These are phyloP conservation scores for Phytophthora hybrid DNA, from an alignment of 352 stramenopile species.

Conservation along the genomic window DNA sequence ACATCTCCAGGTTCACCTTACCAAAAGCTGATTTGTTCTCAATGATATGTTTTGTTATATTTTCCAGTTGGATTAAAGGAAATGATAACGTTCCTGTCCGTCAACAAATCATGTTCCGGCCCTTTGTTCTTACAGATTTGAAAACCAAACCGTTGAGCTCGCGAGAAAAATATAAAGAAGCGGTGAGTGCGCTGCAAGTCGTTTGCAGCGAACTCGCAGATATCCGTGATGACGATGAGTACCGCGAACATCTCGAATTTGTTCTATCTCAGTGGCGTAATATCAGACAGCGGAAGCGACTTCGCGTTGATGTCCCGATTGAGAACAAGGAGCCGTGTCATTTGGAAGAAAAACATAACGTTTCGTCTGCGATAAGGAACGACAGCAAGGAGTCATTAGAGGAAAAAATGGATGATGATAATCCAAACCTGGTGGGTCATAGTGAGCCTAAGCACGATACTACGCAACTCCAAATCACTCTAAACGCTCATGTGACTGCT, in stretches of 20 bases:
- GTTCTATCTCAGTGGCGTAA: slow-evolving; percentile 9
- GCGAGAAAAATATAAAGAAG: slow-evolving; percentile 20
- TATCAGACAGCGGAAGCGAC: slow-evolving; percentile 6
- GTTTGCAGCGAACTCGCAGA: slow-evolving; percentile 13
- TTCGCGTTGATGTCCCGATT: background rate
- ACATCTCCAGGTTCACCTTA: background rate
- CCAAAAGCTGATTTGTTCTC: too few species aligned
- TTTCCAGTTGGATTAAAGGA: background rate
- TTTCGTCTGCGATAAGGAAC: too few species aligned
- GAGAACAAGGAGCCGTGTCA: too few species aligned
- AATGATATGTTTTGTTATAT: background rate
- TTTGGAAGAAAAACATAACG: too few species aligned
- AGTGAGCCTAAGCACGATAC: too few species aligned
- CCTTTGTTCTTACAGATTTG: background rate
- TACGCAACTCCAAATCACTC: background rate
- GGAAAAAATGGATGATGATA: too few species aligned
- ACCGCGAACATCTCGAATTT: slow-evolving; percentile 9
- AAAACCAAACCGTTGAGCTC: background rate
- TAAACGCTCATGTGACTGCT: background rate
- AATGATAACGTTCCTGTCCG: background rate
- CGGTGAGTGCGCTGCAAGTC: slow-evolving; percentile 4
- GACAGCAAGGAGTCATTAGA: too few species aligned
- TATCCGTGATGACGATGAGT: slow-evolving; percentile 19
- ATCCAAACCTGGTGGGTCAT: too few species aligned
- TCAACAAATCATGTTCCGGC: background rate